Conservation (phyloP, 2,329 filamentous ascomycete genomes). For the Calonectria hawksworthii region DNA sequence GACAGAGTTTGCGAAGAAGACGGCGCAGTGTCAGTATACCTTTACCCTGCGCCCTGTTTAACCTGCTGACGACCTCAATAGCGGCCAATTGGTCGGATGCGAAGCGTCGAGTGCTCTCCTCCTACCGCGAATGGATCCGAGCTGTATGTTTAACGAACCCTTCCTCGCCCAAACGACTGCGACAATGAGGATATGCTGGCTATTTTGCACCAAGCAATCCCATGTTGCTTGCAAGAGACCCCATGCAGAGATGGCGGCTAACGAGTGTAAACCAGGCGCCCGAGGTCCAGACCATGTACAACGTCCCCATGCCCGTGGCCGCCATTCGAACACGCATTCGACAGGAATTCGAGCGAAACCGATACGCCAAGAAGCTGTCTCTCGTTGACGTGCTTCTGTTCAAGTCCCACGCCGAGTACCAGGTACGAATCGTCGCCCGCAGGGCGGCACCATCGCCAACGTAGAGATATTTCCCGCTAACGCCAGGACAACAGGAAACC, state of each 20-base stretch:
- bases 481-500: constrained; percentile 77
- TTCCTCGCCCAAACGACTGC: neutral
- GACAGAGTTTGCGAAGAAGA: constrained; percentile 88
- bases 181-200: constrained; percentile 1
- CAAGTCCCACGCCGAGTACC: constrained; percentile 93
- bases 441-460: constrained; percentile 75
- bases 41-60: constrained; percentile 9
- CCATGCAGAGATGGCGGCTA: constrained; percentile 23
- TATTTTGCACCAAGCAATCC: neutral
- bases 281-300: constrained; percentile 98
- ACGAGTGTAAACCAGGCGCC: constrained; percentile 75
- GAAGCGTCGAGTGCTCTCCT: constrained; percentile 85
- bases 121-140: constrained; percentile 96
- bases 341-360: constrained; percentile 96
- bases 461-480: constrained; percentile 27
- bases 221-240: neutral
- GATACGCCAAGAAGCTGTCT: constrained; percentile 90
- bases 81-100: constrained; percentile 93
- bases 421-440: constrained; percentile 69
- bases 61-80: constrained; percentile 61
- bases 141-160: constrained; percentile 75
- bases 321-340: constrained; percentile 94
- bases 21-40: constrained; percentile 77
- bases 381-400: constrained; percentile 92
- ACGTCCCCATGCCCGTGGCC: constrained; percentile 88